Base-by-base conservation (phyloP, 371 early-diverging fungal genomes). In the Conidiobolus incongruus region DNA sequence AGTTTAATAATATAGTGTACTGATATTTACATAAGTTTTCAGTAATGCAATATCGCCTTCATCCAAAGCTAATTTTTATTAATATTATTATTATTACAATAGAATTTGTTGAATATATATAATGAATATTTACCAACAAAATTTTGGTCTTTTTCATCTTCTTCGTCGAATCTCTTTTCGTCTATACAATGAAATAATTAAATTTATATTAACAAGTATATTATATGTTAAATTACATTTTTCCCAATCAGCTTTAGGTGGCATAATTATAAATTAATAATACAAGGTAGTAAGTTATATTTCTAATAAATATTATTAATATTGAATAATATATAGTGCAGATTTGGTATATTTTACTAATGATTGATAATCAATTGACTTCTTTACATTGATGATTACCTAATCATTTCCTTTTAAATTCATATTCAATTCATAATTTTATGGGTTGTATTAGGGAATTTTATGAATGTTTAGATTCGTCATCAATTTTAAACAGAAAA, bases 21-120 rank as follows among this genome's bases (percentile, higher is more conserved):
- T 6, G 20, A 26, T 23, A 49, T 59, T 56, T 74, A 77, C 87
- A 52, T 90, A 90, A 16, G 88, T 83, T 53, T 86, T 87, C 15
- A 90, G 69, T 24, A 96, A 62, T 32, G 89, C 90, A 55, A 96
- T 96, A 61, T 96, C 97, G 48, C 82, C 86, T 53, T 88, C 94
- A 59, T 96, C 97, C 51, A 96, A 74, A 40, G 81, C 88, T 65
- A 44, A 41, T n/a, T n/a, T n/a, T n/a, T n/a, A n/a, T n/a, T n/a
- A n/a, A n/a, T 19, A 19, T 47, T 47, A 47, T 26, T 46, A 29
- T 41, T 32, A 19, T 29, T 15, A 34, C 1, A 40, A 45, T 38
- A 21, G 33, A 13, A 28, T 16, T 24, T 4, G 23, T 29, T 44
- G 29, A 30, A 26, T 30, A n/a, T 38, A 17, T 15, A 29, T 10